Evolutionary conservation across 148 eudicot species (phyloP), one percentile per base, ranked within the genome.

Genomic region (Camellia lanceoleosa): DNA sequence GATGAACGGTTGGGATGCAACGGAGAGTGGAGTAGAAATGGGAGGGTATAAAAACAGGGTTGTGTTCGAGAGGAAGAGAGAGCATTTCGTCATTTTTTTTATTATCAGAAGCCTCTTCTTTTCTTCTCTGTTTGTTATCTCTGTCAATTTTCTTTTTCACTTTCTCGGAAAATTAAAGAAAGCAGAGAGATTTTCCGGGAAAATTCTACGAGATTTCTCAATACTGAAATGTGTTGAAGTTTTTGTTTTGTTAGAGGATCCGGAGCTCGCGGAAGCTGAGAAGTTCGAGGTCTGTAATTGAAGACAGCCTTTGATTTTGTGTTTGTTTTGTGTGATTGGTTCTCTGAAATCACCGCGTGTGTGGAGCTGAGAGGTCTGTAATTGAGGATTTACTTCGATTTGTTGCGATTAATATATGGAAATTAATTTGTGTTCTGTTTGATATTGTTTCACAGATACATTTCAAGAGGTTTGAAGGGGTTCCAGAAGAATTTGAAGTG

Each of bases 31-130:
- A 49, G 42, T 18, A 4, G 75, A 82, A 86, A 81, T 71, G 90
- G 87, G 89, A 83, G 90, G 84, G 87, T 90, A 88, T 90, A 87
- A 78, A 87, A 80, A 55, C 46, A 5, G 83, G 76, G 72, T 85
- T 73, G 74, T 80, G 80, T 81, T 86, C 74, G 71, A 75, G 80
- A 83, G 87, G 77, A 65, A 75, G 76, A 76, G 78, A 84, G 78
- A 74, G 56, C 83, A 83, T 87, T 83, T 79, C 82, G 68, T 81
- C 81, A 1, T 30, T 30, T 30, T 30, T 30, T 30, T 30, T 30
- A 30, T 47, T 70, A 75, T 67, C 61, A 55, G 72, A 73, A 70
- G 68, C 60, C 60, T 73, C 38, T 3, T 65, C 75, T 67, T 55
- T 41, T 64, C 47, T 15, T 78, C 78, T 77, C 72, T 82, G 49